These are phyloP conservation scores for Talaromyces sp. DNA, from an alignment of 2,329 filamentous ascomycete species.

Conservation along the genomic window DNA sequence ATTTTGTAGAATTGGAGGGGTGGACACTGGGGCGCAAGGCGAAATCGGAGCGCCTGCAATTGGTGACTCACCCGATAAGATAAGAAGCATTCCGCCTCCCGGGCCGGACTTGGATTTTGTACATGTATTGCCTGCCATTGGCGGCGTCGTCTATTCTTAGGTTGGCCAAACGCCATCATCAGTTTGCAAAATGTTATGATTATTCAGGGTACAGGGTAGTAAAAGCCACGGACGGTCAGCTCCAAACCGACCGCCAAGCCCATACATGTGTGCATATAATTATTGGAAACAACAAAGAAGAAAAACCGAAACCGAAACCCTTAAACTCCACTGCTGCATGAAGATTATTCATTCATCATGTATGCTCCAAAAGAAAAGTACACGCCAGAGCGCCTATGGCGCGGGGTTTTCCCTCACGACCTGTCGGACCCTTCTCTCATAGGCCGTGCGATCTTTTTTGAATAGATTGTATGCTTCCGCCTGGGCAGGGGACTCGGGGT, in stretches of 20 bases:
- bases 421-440: slow-evolving; percentile 80
- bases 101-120: neutral
- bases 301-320: neutral
- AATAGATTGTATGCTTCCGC: slow-evolving; percentile 96
- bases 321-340: neutral
- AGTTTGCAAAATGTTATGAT: neutral
- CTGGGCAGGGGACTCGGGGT: slow-evolving; percentile 93
- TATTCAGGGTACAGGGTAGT: neutral
- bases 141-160: neutral
- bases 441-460: slow-evolving; percentile 81
- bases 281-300: neutral
- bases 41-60: slow-evolving; percentile 10
- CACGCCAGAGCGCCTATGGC: slow-evolving; percentile 43
- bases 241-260: neutral
- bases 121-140: neutral
- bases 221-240: neutral
- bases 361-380: neutral
- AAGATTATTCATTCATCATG: neutral
- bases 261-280: neutral
- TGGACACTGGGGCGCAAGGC: neutral
- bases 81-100: slow-evolving; percentile 2
- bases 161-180: neutral
- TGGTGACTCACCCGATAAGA: slow-evolving; percentile 14
- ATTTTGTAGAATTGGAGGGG: slow-evolving; percentile 3
- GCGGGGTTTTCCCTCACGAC: slow-evolving; percentile 88